Percentiles rank a stretch among this genome's conserved stretches.
Evolutionary conservation across 2,329 filamentous ascomycete species (phyloP).

Genomic region (Colletotrichum spinosum): DNA sequence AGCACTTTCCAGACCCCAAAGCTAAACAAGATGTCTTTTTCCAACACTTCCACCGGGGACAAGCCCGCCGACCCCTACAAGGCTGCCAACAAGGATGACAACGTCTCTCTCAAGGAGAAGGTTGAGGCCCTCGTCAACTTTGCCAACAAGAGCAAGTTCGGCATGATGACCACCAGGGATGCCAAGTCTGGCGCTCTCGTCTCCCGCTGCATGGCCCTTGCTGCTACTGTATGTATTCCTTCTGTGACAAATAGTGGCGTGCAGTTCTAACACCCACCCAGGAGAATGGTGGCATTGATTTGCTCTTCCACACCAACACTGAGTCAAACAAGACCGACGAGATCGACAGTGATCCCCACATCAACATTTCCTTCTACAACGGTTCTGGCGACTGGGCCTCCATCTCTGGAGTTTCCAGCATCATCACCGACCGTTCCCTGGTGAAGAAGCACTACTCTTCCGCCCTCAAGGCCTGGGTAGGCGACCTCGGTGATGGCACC

Average conservation of each 20-base stretch:
- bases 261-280: constrained; percentile 47
- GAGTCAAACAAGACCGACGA: constrained; percentile 91
- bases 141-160: constrained; percentile 80
- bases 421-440: constrained; percentile 75
- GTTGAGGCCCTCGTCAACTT: constrained; percentile 79
- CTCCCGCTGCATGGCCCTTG: constrained; percentile 88
- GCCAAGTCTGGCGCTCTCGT: constrained; percentile 73
- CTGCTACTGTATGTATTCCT: constrained; percentile 71
- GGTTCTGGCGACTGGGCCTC: constrained; percentile 86
- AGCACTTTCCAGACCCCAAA: background rate
- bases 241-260: background rate
- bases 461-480: constrained; percentile 84
- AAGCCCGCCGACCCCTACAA: constrained; percentile 83
- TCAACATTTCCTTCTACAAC: constrained; percentile 87
- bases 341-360: constrained; percentile 75
- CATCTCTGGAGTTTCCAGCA: constrained; percentile 76
- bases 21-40: constrained; percentile 51
- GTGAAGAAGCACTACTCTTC: constrained; percentile 82
- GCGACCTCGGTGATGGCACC: constrained; percentile 83
- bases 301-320: constrained; percentile 93
- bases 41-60: constrained; percentile 70
- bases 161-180: constrained; percentile 87
- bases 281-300: constrained; percentile 83
- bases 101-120: constrained; percentile 76
- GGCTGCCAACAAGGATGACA: constrained; percentile 74